Evolutionary conservation across 345 rosid genomes (phyloP), one percentile per base, ranked within the genome.

Genomic region (Lumnitzera littorea): DNA sequence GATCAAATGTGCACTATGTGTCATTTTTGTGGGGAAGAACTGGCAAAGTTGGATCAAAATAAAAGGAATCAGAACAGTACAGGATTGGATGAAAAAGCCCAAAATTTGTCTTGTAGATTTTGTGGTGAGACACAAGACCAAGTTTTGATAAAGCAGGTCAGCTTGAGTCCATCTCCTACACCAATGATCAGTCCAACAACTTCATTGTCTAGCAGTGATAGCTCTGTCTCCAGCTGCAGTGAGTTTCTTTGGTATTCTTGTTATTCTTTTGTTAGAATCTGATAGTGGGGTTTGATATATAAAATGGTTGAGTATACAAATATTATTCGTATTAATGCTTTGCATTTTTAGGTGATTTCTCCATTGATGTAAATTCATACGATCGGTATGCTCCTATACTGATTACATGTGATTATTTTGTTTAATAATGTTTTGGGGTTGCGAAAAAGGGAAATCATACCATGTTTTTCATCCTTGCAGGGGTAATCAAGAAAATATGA

Each of bases 211-310:
- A 78, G 75, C 63, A 79, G 75, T 53, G 91, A 89, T 63, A 82
- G 79, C 68, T 72, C 86, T 58, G 72, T 69, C 65, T 87, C 95
- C 36, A 82, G 90, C 75, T 75, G 80, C 80, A 79, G 88, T 92
- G 68, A 75, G 47, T 63, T 59, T 56, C 51, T 64, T 29, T 53
- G 47, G 52, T 51, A 56, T 46, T 12, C 57, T 47, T 59, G 13
- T n/a, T 29, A 13, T 9, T 1, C 23, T 20, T 49, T 13, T 51
- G 43, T 13, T 64, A 5, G 43, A 36, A 13, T 51, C 50, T 64
- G 17, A 7, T 57, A 9, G 66, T 46, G 29, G 25, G n/a, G 12
- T 12, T 48, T 24, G 25, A 51, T n/a, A 46, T 11, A 51, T 52
- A 7, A 46, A n/a, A 12, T 25, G 20, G 58, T 6, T 48, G 46